These are phyloP conservation scores for Rosa persica DNA, from an alignment of 306 rosid genomes.

Conservation along the genomic window DNA sequence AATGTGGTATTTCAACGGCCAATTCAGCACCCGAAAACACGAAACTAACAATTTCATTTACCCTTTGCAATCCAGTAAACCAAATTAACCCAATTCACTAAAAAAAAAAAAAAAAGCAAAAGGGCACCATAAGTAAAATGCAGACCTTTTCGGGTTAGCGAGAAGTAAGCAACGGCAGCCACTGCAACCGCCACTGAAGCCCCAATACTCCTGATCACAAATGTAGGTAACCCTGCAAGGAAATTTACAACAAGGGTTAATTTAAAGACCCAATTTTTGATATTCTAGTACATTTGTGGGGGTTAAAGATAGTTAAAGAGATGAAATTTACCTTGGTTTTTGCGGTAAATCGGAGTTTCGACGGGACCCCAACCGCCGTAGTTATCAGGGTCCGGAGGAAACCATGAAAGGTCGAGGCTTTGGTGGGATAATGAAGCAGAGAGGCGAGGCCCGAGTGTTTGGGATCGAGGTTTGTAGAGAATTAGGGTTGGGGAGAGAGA, in stretches of 20 bases:
- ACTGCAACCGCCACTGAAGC: slow-evolving; percentile 55
- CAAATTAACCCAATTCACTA: background rate
- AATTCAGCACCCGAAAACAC: background rate
- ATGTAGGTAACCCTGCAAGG: slow-evolving; percentile 44
- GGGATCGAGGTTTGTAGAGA: slow-evolving; percentile 33
- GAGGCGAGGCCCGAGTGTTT: slow-evolving; percentile 31
- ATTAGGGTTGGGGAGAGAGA: slow-evolving; percentile 26
- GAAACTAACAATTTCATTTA: background rate
- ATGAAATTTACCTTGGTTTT: slow-evolving; percentile 32
- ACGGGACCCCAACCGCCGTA: slow-evolving; percentile 65
- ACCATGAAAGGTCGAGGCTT: slow-evolving; percentile 43
- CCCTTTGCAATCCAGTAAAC: background rate
- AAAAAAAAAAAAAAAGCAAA: background rate
- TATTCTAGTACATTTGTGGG: background rate
- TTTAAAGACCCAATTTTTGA: background rate
- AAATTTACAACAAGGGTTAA: background rate
- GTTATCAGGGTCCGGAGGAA: slow-evolving; percentile 29
- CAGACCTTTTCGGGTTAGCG: slow-evolving; percentile 59
- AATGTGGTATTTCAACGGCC: slow-evolving; percentile 1
- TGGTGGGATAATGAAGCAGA: slow-evolving; percentile 43
- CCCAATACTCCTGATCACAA: slow-evolving; percentile 47
- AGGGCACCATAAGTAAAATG: background rate
- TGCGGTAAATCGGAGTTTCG: slow-evolving; percentile 33
- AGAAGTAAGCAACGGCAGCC: slow-evolving; percentile 50
- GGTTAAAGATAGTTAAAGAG: background rate